These are phyloP conservation scores for Alternaria triticimaculans DNA, from an alignment of 2,329 filamentous ascomycete genomes.

Conservation along the genomic window DNA sequence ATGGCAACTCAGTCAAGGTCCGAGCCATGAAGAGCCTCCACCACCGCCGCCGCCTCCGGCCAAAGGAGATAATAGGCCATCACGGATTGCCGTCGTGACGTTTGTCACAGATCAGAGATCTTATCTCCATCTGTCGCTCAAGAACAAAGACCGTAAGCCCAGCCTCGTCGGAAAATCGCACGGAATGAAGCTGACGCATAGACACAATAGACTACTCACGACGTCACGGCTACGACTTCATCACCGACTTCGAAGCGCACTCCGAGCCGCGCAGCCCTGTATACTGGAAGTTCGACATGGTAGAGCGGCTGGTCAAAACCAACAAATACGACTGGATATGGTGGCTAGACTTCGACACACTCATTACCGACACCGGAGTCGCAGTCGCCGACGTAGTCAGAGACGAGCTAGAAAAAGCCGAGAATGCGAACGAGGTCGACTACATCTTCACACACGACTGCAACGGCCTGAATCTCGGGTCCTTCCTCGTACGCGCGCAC, in stretches of 20 bases:
- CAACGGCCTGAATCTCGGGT: slow-evolving; percentile 50
- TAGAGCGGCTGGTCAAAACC: slow-evolving; percentile 43
- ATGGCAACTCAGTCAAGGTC: slow-evolving; percentile 38
- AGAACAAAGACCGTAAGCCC: slow-evolving; percentile 47
- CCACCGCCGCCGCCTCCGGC: slow-evolving; percentile 4
- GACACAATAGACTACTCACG: slow-evolving; percentile 44
- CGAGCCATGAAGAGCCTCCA: slow-evolving; percentile 20
- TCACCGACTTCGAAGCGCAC: slow-evolving; percentile 50
- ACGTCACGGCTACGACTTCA: slow-evolving; percentile 50
- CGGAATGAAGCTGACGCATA: slow-evolving; percentile 5
- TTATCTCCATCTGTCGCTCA: slow-evolving; percentile 46
- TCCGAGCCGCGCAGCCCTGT: slow-evolving; percentile 33
- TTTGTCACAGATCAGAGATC: slow-evolving; percentile 48
- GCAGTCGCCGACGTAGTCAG: slow-evolving; percentile 46
- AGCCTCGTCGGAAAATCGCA: not conserved
- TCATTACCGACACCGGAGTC: slow-evolving; percentile 50
- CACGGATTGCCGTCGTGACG: slow-evolving; percentile 45
- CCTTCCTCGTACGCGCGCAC: slow-evolving; percentile 46
- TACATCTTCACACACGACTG: slow-evolving; percentile 50
- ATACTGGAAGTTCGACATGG: slow-evolving; percentile 51
- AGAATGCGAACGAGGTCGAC: slow-evolving; percentile 44
- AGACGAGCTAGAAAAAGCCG: slow-evolving; percentile 39
- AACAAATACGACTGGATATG: slow-evolving; percentile 52
- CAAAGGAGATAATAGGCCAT: slow-evolving; percentile 19
- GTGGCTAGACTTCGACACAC: slow-evolving; percentile 53